These are phyloP conservation scores for Desmodesmus armatus DNA, from an alignment of 139 green algal species.

Conservation along the genomic window DNA sequence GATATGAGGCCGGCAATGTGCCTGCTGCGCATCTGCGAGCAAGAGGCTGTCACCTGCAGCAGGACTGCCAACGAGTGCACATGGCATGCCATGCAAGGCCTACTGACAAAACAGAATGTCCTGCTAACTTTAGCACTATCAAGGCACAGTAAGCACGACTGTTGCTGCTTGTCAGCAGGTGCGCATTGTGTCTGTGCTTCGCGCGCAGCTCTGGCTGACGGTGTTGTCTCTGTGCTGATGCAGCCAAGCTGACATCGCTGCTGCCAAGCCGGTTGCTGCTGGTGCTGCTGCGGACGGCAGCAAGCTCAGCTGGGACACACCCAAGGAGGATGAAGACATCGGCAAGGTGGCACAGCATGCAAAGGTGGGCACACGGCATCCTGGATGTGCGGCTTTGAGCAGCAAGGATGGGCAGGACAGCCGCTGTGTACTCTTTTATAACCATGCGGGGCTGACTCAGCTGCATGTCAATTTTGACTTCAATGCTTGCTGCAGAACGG, in stretches of 20 bases:
- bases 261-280: slow-evolving; percentile 14
- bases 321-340: slow-evolving; percentile 49
- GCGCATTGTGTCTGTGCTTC: neutral
- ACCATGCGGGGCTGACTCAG: too few relatives aligned
- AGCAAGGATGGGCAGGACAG: too few relatives aligned
- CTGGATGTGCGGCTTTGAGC: too few relatives aligned
- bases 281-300: neutral
- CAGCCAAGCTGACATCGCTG: slow-evolving; percentile 43
- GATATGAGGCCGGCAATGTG: neutral
- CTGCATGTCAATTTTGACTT: too few relatives aligned
- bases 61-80: neutral
- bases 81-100: neutral
- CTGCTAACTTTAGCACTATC: neutral
- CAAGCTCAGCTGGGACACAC: slow-evolving; percentile 49
- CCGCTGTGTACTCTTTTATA: too few relatives aligned
- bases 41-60: neutral
- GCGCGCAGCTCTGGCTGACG: too few relatives aligned
- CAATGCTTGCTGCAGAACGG: too few relatives aligned
- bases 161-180: too few relatives aligned
- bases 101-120: neutral
- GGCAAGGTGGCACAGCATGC: slow-evolving; percentile 63
- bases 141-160: too few relatives aligned
- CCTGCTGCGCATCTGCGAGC: too few relatives aligned
- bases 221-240: neutral
- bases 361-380: slow-evolving; percentile 64